Evolutionary conservation across 2,329 filamentous ascomycete genomes (phyloP), one percentile per base, ranked within the genome.

Genomic region (Botrytis deweyae): DNA sequence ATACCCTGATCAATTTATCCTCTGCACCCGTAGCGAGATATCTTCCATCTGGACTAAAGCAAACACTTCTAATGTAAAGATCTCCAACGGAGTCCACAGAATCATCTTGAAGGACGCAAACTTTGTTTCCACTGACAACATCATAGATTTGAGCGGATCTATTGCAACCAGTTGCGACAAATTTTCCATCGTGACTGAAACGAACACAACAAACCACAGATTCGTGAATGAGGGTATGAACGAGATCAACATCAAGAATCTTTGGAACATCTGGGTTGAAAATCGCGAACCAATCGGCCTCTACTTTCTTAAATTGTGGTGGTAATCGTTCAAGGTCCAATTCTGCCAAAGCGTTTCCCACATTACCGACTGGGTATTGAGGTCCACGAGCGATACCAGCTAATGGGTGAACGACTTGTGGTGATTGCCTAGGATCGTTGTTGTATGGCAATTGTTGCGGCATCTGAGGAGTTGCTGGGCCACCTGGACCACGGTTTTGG

Each of bases 121-220:
- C 90, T 82, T 95, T 96, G 78, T 93, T 90, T 73, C 96, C 96
- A 25, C 90, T 92, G 79, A 90, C 88, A 61, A 98, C 95, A 77
- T 99, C 96, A 83, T 96, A 99, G 79, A 99, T 99, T 84, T 98
- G 95, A n/a, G 96, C 96, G n/a, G 94, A 97, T 76, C 95, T 88
- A 84, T 99, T 99, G 87, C 96, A 98, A 62, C 96, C 96, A 8
- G 96, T 99, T 12, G 96, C 96, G 72, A 99, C 93, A 79, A 93
- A 98, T 81, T 97, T 95, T 78, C 96, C 96, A 81, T 99, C 96
- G 72, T 93, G 90, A 82, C 95, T 98, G 86, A 99, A 99, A 74
- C 96, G 90, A 52, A 99, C 96, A 82, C 96, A 99, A 87, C 96
- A 99, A 1, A 99, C 96, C 5, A 99, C 96, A 79, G 95, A 98